Base-by-base conservation (phyloP, 306 rosid species). In the Lablab purpureus region DNA sequence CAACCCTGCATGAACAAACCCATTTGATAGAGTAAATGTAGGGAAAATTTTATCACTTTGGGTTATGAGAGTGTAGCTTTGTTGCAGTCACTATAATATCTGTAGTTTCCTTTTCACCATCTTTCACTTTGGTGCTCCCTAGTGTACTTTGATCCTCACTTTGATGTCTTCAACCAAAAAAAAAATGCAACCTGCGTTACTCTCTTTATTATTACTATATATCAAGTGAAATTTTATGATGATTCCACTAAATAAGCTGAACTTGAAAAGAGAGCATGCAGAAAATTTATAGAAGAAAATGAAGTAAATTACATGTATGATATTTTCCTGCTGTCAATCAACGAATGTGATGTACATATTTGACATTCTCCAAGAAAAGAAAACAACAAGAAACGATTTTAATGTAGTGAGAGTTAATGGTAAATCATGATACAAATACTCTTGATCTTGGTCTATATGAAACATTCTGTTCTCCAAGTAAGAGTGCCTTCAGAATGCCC, bases 401-500 rank as follows among this genome's bases (percentile, higher is more conserved):
- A 67, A 22, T 60, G 37, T 60, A 69, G 28, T 37, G 25, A 67
- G 21, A 72, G 66, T 73, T 47, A 36, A 56, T 55, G 52, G 10
- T 67, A 65, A 62, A 71, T 71, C 74, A 86, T 46, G 86, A 76
- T 34, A 67, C 78, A 76, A 27, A 15, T 79, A 78, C 59, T 77
- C 76, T 60, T 73, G 76, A 41, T 59, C 19, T 81, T 66, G 92
- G 91, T 82, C 67, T 88, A 76, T 86, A 88, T 49, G 72, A 82
- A 56, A 52, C 51, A 83, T 84, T 82, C 71, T 94, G 92, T 84
- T 94, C 93, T 71, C 97, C 93, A 64, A 92, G 93, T 87, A 94
- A 83, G 80, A 94, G 97, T 21, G 99, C 89, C 59, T 85, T 92
- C 52, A 94, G 76, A 86, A 94, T 91, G 58, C 90, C 92, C 71